Percentiles rank a stretch among this genome's conserved stretches.
Evolutionary conservation across 768 basidiomycete species (phyloP).

Genomic region (Royoungia palumana): DNA sequence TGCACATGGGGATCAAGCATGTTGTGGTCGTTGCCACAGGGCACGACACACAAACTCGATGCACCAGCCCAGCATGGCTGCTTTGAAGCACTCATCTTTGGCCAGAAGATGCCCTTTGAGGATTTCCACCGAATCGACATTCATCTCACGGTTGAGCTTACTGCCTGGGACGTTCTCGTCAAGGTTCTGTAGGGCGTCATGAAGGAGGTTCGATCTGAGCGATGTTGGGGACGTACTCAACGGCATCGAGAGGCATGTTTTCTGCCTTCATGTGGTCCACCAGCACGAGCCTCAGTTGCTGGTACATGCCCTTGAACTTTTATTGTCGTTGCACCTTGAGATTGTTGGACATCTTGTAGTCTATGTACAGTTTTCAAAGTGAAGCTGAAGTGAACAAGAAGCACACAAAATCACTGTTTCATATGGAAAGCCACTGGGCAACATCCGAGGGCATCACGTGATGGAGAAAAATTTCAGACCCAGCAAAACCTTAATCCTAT

Average conservation of each 20-base stretch:
- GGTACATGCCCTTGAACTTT: slow-evolving; percentile 73
- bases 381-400: background rate
- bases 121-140: slow-evolving; percentile 91
- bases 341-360: slow-evolving; percentile 7
- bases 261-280: slow-evolving; percentile 61
- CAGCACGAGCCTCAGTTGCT: slow-evolving; percentile 72
- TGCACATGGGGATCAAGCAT: slow-evolving; percentile 24
- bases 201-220: too few relatives aligned
- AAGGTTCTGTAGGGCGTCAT: slow-evolving; percentile 53
- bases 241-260: slow-evolving; percentile 80
- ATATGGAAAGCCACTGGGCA: too few relatives aligned
- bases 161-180: slow-evolving; percentile 93
- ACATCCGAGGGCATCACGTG: too few relatives aligned
- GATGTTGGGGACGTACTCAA: slow-evolving; percentile 46
- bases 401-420: background rate
- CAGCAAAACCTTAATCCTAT: too few relatives aligned
- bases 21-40: too few relatives aligned
- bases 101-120: slow-evolving; percentile 65
- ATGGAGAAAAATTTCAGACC: too few relatives aligned
- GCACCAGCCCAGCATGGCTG: slow-evolving; percentile 91
- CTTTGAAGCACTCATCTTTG: slow-evolving; percentile 85
- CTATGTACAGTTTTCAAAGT: background rate
- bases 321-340: slow-evolving; percentile 48
- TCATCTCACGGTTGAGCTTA: slow-evolving; percentile 95
- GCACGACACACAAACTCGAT: slow-evolving; percentile 77